These are phyloP conservation scores for Kalanchoe fedtschenkoi DNA, from an alignment of 164 flowering plant species.

Conservation along the genomic window DNA sequence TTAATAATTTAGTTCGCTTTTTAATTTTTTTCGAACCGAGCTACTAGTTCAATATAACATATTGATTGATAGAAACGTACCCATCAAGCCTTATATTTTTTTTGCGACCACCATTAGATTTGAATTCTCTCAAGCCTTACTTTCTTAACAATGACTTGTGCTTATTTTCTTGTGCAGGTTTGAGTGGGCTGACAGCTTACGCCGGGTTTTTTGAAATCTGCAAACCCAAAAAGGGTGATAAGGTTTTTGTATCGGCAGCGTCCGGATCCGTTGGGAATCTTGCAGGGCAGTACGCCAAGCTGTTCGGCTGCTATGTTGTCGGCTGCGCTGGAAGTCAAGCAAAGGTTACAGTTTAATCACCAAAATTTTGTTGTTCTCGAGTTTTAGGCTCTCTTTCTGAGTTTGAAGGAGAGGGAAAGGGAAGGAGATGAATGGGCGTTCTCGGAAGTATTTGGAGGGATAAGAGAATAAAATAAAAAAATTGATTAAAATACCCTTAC, in stretches of 20 bases:
- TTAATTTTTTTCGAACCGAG: too few relatives aligned
- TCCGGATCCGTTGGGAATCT: slow-evolving; percentile 70
- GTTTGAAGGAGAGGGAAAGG: too few relatives aligned
- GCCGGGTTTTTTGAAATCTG: slow-evolving; percentile 57
- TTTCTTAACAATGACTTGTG: neutral
- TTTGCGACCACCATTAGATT: neutral
- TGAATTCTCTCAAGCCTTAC: neutral
- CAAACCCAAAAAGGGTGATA: slow-evolving; percentile 68
- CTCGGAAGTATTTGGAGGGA: too few relatives aligned
- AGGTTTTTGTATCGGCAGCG: slow-evolving; percentile 76
- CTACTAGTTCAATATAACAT: too few relatives aligned
- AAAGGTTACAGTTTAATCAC: slow-evolving; percentile 29
- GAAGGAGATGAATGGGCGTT: too few relatives aligned
- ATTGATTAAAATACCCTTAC: too few relatives aligned
- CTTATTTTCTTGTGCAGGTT: slow-evolving; percentile 20
- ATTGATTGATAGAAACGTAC: too few relatives aligned
- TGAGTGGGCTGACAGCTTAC: slow-evolving; percentile 68
- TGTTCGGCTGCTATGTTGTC: slow-evolving; percentile 64
- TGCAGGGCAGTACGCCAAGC: slow-evolving; percentile 76
- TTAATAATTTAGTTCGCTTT: too few relatives aligned
- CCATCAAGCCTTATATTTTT: neutral
- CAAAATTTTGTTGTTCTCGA: too few relatives aligned
- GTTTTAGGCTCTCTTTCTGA: too few relatives aligned
- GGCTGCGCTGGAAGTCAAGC: slow-evolving; percentile 62
- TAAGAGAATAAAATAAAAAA: too few relatives aligned